Evolutionary conservation across 2,329 filamentous ascomycete genomes (phyloP).

Genomic region (Aureobasidium zeae): DNA sequence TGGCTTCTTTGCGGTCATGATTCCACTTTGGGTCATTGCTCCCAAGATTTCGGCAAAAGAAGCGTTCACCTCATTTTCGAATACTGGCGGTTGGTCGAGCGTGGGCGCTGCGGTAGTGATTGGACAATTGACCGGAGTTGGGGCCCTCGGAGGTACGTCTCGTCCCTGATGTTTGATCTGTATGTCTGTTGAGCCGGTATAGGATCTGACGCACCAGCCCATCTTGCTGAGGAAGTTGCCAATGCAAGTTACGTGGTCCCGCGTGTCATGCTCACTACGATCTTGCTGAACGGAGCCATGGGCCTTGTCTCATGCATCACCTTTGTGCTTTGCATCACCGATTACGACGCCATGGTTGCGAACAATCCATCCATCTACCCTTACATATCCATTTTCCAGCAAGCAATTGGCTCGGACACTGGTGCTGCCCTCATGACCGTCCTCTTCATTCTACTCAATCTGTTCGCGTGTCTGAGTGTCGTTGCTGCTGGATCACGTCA

Average conservation of each 20-base stretch:
- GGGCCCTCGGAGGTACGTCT: slow-evolving; percentile 20
- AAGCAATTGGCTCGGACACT: slow-evolving; percentile 19
- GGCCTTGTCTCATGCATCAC: slow-evolving; percentile 35
- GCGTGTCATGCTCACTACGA: slow-evolving; percentile 34
- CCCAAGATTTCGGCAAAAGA: slow-evolving; percentile 33
- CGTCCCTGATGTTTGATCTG: slow-evolving; percentile 34
- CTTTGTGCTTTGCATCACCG: slow-evolving; percentile 30
- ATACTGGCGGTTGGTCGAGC: slow-evolving; percentile 36
- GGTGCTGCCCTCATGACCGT: slow-evolving; percentile 32
- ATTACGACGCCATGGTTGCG: slow-evolving; percentile 27
- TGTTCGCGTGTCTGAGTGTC: slow-evolving; percentile 29
- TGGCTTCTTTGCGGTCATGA: slow-evolving; percentile 20
- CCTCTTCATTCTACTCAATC: slow-evolving; percentile 31
- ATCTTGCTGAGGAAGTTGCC: slow-evolving; percentile 26
- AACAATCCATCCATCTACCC: slow-evolving; percentile 29
- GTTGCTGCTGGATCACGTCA: slow-evolving; percentile 35
- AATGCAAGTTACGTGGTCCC: slow-evolving; percentile 28
- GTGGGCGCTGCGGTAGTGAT: slow-evolving; percentile 22
- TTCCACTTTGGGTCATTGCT: slow-evolving; percentile 33
- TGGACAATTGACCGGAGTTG: slow-evolving; percentile 14
- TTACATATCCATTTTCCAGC: slow-evolving; percentile 18
- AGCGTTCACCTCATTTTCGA: slow-evolving; percentile 42
- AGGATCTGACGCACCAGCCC: slow-evolving; percentile 18
- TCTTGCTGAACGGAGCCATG: slow-evolving; percentile 33
- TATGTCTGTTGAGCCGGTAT: slow-evolving; percentile 28